Evolutionary conservation across 352 stramenopile genomes (phyloP).

Genomic region (Globisporangium solare): DNA sequence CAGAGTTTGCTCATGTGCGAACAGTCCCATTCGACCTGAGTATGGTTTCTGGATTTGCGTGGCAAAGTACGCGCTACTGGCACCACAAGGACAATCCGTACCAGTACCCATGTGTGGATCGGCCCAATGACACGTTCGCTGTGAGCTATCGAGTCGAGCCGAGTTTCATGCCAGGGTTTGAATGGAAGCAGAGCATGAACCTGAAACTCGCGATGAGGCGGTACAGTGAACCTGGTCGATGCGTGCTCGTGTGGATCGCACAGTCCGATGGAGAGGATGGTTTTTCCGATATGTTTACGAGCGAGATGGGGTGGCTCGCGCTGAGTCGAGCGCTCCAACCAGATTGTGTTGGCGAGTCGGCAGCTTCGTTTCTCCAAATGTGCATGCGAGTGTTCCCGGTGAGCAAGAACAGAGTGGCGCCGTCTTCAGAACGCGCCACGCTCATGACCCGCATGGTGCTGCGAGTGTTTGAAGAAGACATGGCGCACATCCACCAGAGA

Average conservation of each 20-base stretch:
- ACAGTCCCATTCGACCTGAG: too few relatives aligned
- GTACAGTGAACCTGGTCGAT: conserved; percentile 10
- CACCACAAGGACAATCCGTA: too few relatives aligned
- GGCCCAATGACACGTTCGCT: too few relatives aligned
- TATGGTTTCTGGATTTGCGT: too few relatives aligned
- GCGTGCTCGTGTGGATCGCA: conserved; percentile 7
- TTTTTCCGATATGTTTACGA: neutral
- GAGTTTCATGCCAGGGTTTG: neutral
- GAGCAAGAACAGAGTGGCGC: neutral
- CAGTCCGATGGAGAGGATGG: conserved; percentile 10
- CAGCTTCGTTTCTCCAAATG: conserved; percentile 1
- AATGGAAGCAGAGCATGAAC: too few relatives aligned
- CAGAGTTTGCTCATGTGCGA: too few relatives aligned
- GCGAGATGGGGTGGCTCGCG: neutral
- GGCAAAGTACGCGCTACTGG: too few relatives aligned
- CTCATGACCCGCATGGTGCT: conserved; percentile 9
- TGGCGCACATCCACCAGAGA: neutral
- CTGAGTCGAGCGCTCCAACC: neutral
- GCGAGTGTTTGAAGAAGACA: conserved; percentile 10
- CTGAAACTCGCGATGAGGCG: conserved; percentile 5
- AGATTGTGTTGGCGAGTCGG: neutral
- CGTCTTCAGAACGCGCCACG: neutral
- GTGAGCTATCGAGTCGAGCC: neutral
- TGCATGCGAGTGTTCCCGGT: conserved; percentile 7
- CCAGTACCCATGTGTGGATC: too few relatives aligned